Evolutionary conservation across 768 basidiomycete genomes (phyloP), one percentile per base, ranked within the genome.

Genomic region (Serpula lacrymans): DNA sequence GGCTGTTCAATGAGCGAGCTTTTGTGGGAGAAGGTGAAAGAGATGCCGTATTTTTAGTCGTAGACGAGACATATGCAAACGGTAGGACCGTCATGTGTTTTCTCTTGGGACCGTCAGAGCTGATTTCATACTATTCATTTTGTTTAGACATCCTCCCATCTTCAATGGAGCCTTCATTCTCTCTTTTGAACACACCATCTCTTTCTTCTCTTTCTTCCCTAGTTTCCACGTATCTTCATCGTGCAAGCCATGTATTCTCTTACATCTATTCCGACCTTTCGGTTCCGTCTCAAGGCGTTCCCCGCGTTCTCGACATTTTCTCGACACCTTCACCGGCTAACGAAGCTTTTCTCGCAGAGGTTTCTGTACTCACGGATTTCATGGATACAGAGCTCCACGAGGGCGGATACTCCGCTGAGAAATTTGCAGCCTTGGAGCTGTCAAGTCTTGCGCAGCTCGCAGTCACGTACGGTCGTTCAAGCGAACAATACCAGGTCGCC

Each of bases 401-500:
- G n/a, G n/a, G n/a, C n/a, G n/a, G n/a, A n/a, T n/a, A n/a, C n/a
- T n/a, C n/a, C n/a, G 63, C 72, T 23, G 71, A 74, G 37, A 56
- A 65, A 8, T 89, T 89, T 47, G 82, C 78, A 21, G 82, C 81
- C 6, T 60, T 87, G 35, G 75, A 82, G 44, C 53, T 89, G 29
- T 63, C 67, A 1, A 69, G 69, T 13, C 65, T 89, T 5, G 51
- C 67, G 12, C 62, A 70, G 10, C 59, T 86, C 27, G 74, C 74
- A 20, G 46, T 59, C 11, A 57, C 57, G 6, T 64, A 74, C 42
- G 84, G 81, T 10, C 42, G 54, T 20, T 56, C 65, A 5, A 82
- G 82, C 57, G 71, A 74, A 35, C 71, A 80, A 51, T 85, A 85
- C 60, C 41, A 41, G 5, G 47, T 63, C 25, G 78, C 78, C 1